phyloP scores from a whole-genome alignment of 1,284 basidiomycete species.

The Cerioporus squamosus region DNA sequence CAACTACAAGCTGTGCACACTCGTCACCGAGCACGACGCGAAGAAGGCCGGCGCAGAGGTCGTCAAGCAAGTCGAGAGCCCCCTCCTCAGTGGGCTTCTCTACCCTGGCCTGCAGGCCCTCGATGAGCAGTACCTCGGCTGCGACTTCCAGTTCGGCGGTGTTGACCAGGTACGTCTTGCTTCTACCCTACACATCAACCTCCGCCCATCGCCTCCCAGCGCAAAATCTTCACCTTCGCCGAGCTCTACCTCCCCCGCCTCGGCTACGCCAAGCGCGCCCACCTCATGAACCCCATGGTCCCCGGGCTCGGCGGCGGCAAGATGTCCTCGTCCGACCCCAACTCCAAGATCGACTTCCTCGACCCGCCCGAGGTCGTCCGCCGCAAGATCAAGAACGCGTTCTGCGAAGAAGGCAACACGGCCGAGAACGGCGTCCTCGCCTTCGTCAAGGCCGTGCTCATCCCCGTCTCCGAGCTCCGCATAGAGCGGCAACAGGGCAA shows the following conservation, averaged over 20 bases:
- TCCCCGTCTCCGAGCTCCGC: slow-evolving; percentile 85
- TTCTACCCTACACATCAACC: neutral
- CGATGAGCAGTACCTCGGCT: slow-evolving; percentile 95
- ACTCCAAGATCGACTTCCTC: slow-evolving; percentile 98
- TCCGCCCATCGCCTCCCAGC: slow-evolving; percentile 47
- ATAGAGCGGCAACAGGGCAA: slow-evolving; percentile 56
- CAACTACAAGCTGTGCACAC: slow-evolving; percentile 89
- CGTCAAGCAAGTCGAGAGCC: slow-evolving; percentile 96
- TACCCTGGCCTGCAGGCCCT: slow-evolving; percentile 98
- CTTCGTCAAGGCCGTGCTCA: slow-evolving; percentile 88
- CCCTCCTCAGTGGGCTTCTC: slow-evolving; percentile 88
- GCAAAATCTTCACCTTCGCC: slow-evolving; percentile 99
- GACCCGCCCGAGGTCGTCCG: slow-evolving; percentile 85
- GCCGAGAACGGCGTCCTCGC: slow-evolving; percentile 91
- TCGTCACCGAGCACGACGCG: slow-evolving; percentile 94
- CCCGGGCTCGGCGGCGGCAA: slow-evolving; percentile 95
- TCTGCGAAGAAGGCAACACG: slow-evolving; percentile 94
- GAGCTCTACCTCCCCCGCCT: slow-evolving; percentile 93
- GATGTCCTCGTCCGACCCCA: slow-evolving; percentile 98
- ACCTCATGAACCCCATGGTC: slow-evolving; percentile 99
- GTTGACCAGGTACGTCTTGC: slow-evolving; percentile 81
- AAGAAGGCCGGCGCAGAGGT: slow-evolving; percentile 99
- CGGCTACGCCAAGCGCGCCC: slow-evolving; percentile 94
- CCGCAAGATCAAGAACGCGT: slow-evolving; percentile 91
- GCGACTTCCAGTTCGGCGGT: slow-evolving; percentile 98